Evolutionary conservation across 2,329 filamentous ascomycete species (phyloP), one percentile per base, ranked within the genome.

Genomic region (Phialophora tarda): DNA sequence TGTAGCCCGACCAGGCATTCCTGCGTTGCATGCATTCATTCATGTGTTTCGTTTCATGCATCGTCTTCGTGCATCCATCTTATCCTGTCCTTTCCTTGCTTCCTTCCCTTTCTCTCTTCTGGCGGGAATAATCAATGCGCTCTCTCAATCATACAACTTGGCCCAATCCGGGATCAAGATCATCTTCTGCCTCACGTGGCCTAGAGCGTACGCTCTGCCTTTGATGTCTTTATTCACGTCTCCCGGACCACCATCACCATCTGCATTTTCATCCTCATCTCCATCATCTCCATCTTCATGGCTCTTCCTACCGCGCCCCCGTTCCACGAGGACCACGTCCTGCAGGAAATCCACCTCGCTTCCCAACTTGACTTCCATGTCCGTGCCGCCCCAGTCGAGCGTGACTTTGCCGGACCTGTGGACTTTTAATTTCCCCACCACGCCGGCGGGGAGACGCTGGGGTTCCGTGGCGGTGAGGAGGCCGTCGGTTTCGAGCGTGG

Each of bases 121-220:
- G 30, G 30, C 8, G 30, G 7, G 30, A 10, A 30, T 1, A 2
- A 2, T 10, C 7, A 30, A 10, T 10, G 30, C 30, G 30, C 30
- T 30, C 5, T 30, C 30, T 69, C 69, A 73, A 44, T 76, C 75
- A 63, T 83, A 75, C 67, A 88, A 82, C 71, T 82, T 79, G 55
- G 80, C 79, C 84, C 86, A 88, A 73, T 89, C 82, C 14, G 87
- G 87, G 59, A 82, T 84, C 38, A 88, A 83, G 1, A 89, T 85
- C 73, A 89, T 88, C 76, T 88, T 89, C 62, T 85, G 85, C 75
- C 84, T 85, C n/a, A 89, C 80, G 72, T 87, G 83, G 8, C 86
- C 87, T 79, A 89, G 84, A 2, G 83, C 83, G 76, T 83, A 83
- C 44, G 83, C 81, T 63, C 76, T 75, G 21, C 76, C 74, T 59